phyloP scores from a whole-genome alignment of 1,284 basidiomycete species.

The Cystobasidium sp. region DNA sequence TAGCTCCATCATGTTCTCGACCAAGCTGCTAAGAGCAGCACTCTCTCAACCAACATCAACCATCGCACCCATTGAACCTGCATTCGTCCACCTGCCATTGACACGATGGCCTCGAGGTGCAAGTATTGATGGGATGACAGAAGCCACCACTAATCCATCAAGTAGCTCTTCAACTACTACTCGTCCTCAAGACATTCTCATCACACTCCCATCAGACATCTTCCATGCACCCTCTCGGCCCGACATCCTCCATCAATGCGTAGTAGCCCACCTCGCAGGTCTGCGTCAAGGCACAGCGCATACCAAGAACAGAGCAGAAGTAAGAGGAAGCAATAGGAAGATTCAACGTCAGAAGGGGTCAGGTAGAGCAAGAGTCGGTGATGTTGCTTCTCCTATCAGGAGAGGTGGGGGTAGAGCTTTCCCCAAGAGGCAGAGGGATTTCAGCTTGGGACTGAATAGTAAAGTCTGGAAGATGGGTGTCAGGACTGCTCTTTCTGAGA shows the following conservation, averaged over 20 bases:
- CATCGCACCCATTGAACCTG: slow-evolving; percentile 19
- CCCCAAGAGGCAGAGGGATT: slow-evolving; percentile 48
- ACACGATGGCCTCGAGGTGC: slow-evolving; percentile 19
- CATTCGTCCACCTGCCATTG: slow-evolving; percentile 35
- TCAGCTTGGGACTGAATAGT: slow-evolving; percentile 26
- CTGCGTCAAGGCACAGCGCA: slow-evolving; percentile 86
- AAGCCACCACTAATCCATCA: background rate
- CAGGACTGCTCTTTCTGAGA: slow-evolving; percentile 37
- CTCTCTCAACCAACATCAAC: background rate
- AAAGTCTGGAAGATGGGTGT: slow-evolving; percentile 43
- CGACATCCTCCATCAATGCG: slow-evolving; percentile 91
- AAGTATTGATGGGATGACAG: slow-evolving; percentile 7
- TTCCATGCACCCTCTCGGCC: slow-evolving; percentile 85
- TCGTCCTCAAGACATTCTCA: slow-evolving; percentile 60
- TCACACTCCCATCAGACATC: slow-evolving; percentile 77
- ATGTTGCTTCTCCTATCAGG: slow-evolving; percentile 84
- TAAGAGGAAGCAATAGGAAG: slow-evolving; percentile 84
- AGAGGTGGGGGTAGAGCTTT: slow-evolving; percentile 74
- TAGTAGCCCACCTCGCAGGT: slow-evolving; percentile 84
- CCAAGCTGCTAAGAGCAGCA: slow-evolving; percentile 8
- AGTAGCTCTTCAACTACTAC: background rate
- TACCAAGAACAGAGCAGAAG: slow-evolving; percentile 89
- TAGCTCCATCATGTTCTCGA: slow-evolving; percentile 4
- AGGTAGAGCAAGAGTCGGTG: slow-evolving; percentile 86
- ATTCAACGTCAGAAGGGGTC: slow-evolving; percentile 89